Percentiles rank a stretch among this genome's conserved stretches.
phyloP scores from a whole-genome alignment of 495 filamentous ascomycete genomes.

The Podospora bellae-mahoneyi region DNA sequence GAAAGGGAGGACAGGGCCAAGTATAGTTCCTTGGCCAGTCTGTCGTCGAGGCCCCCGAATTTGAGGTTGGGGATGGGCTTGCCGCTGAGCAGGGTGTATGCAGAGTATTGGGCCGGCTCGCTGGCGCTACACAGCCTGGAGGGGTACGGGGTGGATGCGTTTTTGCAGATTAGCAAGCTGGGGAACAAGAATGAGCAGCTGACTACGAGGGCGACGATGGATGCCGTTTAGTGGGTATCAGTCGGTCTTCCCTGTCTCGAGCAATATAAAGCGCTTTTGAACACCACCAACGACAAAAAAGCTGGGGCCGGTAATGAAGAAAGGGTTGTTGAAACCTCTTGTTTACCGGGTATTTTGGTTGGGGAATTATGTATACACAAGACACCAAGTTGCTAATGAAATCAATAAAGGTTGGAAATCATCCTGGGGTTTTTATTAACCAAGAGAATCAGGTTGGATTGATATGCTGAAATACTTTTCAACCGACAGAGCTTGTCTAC shows the following conservation, averaged over 20 bases:
- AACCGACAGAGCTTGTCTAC: too few species aligned
- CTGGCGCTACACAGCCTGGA: slow-evolving; percentile 90
- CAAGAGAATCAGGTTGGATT: too few species aligned
- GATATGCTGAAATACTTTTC: too few species aligned
- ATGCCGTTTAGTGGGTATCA: slow-evolving; percentile 61
- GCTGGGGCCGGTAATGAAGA: too few species aligned
- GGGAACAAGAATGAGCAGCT: slow-evolving; percentile 99
- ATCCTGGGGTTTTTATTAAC: too few species aligned
- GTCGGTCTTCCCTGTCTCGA: not conserved
- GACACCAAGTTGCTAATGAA: too few species aligned
- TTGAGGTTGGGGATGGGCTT: slow-evolving; percentile 90
- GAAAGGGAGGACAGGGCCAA: slow-evolving; percentile 14
- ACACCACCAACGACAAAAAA: too few species aligned
- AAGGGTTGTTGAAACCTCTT: too few species aligned
- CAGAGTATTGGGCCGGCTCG: slow-evolving; percentile 97
- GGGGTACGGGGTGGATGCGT: slow-evolving; percentile 96
- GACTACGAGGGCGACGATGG: slow-evolving; percentile 80
- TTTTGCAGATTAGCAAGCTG: slow-evolving; percentile 93
- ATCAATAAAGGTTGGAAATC: too few species aligned
- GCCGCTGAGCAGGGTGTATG: slow-evolving; percentile 91
- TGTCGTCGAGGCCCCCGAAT: slow-evolving; percentile 80
- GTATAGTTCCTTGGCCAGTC: slow-evolving; percentile 66
- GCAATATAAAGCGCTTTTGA: too few species aligned
- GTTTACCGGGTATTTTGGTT: too few species aligned
- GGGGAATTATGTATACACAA: too few species aligned